Conservation (phyloP, 192 early-diverging fungal genomes). For the Radiomyces spectabilis region DNA sequence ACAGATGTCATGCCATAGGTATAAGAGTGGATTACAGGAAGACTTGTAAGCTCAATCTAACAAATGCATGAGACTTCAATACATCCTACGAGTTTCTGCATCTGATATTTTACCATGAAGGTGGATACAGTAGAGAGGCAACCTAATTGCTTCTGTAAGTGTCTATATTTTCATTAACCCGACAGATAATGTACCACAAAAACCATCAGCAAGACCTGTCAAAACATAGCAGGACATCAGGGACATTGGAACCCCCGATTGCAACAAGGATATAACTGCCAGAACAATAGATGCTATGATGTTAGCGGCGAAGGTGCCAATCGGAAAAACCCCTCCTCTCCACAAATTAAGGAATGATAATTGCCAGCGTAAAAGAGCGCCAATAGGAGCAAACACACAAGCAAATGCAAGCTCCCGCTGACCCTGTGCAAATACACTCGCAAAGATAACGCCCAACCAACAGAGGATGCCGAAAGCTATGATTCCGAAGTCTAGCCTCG, state of each 20-base stretch:
- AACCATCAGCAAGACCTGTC: constrained; percentile 40
- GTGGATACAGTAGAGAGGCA: constrained; percentile 36
- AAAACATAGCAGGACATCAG: constrained; percentile 26
- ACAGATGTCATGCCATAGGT: constrained; percentile 22
- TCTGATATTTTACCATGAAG: constrained; percentile 16
- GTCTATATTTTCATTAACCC: neutral
- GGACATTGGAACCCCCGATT: constrained; percentile 22
- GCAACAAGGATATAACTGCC: constrained; percentile 31
- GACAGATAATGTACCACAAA: constrained; percentile 35
- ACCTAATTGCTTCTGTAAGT: constrained; percentile 9
- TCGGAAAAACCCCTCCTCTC: constrained; percentile 21
- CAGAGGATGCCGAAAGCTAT: constrained; percentile 2
- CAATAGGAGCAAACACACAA: constrained; percentile 40
- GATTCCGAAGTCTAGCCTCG: neutral
- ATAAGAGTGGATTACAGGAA: constrained; percentile 15
- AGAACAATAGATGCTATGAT: constrained; percentile 33
- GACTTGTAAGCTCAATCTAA: constrained; percentile 15
- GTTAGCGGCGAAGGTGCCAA: constrained; percentile 48
- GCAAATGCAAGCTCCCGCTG: constrained; percentile 31
- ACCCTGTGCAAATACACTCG: constrained; percentile 16
- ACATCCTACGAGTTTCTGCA: neutral
- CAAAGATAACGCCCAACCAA: constrained; percentile 32
- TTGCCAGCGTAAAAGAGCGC: constrained; percentile 43
- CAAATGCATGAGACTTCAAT: neutral
- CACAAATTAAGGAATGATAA: constrained; percentile 35